Evolutionary conservation across 257 asterid genomes (phyloP).

Genomic region (Jacaranda copaia): DNA sequence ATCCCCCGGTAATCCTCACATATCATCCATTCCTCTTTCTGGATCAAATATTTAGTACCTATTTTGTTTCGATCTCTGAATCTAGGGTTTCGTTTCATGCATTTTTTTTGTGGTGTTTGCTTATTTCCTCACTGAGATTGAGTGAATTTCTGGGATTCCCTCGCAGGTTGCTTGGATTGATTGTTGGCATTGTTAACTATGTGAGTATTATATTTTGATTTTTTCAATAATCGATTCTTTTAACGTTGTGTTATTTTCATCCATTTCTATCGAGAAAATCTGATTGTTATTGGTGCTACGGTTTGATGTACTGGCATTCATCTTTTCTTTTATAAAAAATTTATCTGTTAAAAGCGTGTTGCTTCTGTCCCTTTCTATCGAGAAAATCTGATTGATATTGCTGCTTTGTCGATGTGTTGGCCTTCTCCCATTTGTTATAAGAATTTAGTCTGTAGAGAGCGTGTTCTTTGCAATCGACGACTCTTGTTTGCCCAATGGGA

Average conservation of each 20-base stretch:
- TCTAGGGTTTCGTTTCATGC: conserved; percentile 12
- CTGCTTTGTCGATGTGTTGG: not conserved
- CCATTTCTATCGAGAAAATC: not conserved
- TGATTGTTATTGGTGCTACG: conserved; percentile 15
- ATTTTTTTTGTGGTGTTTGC: not conserved
- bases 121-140: conserved; percentile 23
- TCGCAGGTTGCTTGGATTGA: conserved; percentile 45
- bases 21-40: conserved; percentile 11
- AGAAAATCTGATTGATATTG: not conserved
- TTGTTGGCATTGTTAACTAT: conserved; percentile 34
- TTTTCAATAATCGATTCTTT: not conserved
- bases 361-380: not conserved
- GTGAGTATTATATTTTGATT: conserved; percentile 38
- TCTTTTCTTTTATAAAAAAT: not conserved
- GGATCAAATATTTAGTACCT: conserved; percentile 28
- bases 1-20: conserved; percentile 39
- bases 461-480: not conserved
- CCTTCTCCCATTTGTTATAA: not conserved
- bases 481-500: not conserved
- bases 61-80: conserved; percentile 23
- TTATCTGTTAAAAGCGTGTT: not conserved
- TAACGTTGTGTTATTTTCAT: not conserved
- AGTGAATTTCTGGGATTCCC: conserved; percentile 26
- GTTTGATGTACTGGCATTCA: not conserved
- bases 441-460: not conserved